These are phyloP conservation scores for Starmera amethionina DNA, from an alignment of 805 yeast genomes.

Conservation along the genomic window DNA sequence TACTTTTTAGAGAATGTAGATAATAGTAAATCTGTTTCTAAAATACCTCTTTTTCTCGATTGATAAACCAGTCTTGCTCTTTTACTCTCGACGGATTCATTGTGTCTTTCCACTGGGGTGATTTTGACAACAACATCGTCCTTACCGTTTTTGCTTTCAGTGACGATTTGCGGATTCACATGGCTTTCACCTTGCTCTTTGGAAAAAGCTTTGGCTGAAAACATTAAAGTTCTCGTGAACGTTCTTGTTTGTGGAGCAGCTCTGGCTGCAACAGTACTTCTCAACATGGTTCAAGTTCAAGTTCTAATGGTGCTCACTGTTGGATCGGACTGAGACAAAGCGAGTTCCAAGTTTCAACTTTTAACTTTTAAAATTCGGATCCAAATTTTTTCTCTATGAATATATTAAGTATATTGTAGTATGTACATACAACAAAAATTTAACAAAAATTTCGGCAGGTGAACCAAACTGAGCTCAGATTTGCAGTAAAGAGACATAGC, in stretches of 20 bases:
- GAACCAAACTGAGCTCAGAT: no score
- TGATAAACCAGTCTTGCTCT: slow-evolving; percentile 88
- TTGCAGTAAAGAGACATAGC: no score
- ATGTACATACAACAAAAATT: no score
- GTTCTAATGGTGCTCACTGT: no score
- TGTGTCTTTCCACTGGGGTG: slow-evolving; percentile 67
- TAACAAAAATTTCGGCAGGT: no score
- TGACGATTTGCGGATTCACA: slow-evolving; percentile 11
- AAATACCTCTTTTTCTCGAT: slow-evolving; percentile 87
- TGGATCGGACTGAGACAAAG: no score
- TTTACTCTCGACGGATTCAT: slow-evolving; percentile 64
- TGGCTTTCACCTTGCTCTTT: not conserved
- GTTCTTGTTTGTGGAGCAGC: not conserved
- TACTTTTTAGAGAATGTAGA: slow-evolving; percentile 78
- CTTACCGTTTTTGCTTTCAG: slow-evolving; percentile 6
- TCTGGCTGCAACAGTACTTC: no score
- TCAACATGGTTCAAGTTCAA: no score
- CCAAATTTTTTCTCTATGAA: no score
- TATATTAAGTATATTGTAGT: no score
- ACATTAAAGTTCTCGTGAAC: not conserved
- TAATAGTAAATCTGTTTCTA: slow-evolving; percentile 82
- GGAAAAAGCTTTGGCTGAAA: not conserved
- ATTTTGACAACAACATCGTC: slow-evolving; percentile 30
- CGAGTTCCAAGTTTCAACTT: no score
- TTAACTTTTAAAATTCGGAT: no score